phyloP scores from a whole-genome alignment of 2,329 filamentous ascomycete species.

The Xylaria sp. region DNA sequence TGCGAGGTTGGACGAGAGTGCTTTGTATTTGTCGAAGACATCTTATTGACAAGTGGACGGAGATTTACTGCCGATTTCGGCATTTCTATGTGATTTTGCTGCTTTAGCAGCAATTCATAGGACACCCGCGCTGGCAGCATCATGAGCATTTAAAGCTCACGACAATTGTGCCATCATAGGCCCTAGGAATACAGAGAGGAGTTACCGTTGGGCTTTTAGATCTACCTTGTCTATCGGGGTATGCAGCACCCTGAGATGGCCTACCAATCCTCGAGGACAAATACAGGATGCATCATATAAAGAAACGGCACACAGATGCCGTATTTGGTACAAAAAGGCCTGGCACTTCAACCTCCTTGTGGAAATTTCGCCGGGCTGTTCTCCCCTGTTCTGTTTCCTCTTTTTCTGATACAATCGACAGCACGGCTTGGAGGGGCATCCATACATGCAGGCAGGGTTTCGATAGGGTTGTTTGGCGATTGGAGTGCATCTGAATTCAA shows the following conservation, averaged over 20 bases:
- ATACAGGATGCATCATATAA: constrained; percentile 37
- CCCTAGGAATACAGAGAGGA: constrained; percentile 38
- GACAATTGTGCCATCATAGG: constrained; percentile 40
- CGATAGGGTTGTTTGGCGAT: constrained; percentile 51
- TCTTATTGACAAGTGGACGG: constrained; percentile 15
- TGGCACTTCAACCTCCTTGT: constrained; percentile 35
- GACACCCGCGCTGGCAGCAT: constrained; percentile 43
- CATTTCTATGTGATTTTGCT: constrained; percentile 42
- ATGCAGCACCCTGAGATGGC: constrained; percentile 18
- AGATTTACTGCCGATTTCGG: constrained; percentile 33
- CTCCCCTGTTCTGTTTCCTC: constrained; percentile 42
- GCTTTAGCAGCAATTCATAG: constrained; percentile 43
- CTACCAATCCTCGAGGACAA: constrained; percentile 36
- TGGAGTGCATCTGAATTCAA: constrained; percentile 52
- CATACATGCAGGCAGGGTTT: constrained; percentile 51
- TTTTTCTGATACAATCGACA: constrained; percentile 49
- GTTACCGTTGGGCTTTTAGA: constrained; percentile 38
- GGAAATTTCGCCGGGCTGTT: constrained; percentile 39
- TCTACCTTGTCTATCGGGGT: constrained; percentile 35
- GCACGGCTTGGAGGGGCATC: constrained; percentile 47
- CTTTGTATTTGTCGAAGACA: constrained; percentile 17
- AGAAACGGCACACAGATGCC: constrained; percentile 37
- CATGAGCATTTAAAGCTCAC: constrained; percentile 42
- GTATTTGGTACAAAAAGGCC: constrained; percentile 38
- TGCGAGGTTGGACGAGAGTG: constrained; percentile 20